phyloP scores from a whole-genome alignment of 2,329 filamentous ascomycete genomes.

The Exserohilum rostratum region DNA sequence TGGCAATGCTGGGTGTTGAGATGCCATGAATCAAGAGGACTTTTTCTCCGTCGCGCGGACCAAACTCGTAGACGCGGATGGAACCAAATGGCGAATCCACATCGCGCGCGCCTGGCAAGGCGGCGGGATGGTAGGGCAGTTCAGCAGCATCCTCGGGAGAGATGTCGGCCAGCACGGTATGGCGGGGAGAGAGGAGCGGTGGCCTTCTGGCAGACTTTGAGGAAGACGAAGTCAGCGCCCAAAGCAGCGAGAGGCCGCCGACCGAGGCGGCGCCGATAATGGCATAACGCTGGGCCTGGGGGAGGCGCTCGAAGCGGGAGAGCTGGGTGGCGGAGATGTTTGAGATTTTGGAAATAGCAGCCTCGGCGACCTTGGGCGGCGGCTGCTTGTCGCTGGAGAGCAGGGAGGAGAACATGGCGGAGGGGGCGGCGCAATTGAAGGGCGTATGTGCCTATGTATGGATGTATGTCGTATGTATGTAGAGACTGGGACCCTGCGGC shows the following conservation, averaged over 20 bases:
- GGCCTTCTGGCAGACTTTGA: conserved; percentile 20
- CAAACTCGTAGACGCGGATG: conserved; percentile 80
- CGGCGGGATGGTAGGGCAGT: conserved; percentile 69
- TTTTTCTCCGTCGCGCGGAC: conserved; percentile 71
- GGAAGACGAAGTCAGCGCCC: conserved; percentile 27
- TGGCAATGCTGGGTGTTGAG: conserved; percentile 74
- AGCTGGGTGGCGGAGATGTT: conserved; percentile 15
- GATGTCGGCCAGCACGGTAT: conserved; percentile 34
- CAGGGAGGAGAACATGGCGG: conserved; percentile 17
- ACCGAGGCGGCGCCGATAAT: conserved; percentile 36
- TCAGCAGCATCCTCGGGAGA: conserved; percentile 30
- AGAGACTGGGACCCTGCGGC: conserved; percentile 20
- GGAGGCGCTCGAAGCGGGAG: conserved; percentile 24
- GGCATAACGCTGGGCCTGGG: conserved; percentile 25
- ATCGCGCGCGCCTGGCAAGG: conserved; percentile 71
- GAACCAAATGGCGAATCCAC: conserved; percentile 73
- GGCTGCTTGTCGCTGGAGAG: conserved; percentile 28
- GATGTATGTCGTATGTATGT: conserved; percentile 1
- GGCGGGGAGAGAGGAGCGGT: conserved; percentile 36
- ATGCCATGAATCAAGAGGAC: conserved; percentile 82
- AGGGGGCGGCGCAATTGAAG: conserved; percentile 16
- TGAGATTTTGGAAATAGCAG: conserved; percentile 16
- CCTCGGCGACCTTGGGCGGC: conserved; percentile 13
- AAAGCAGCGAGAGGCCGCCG: conserved; percentile 31
- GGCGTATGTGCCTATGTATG: too few species aligned